Conservation (phyloP, 106 monocot species). For the Allium cepa region DNA sequence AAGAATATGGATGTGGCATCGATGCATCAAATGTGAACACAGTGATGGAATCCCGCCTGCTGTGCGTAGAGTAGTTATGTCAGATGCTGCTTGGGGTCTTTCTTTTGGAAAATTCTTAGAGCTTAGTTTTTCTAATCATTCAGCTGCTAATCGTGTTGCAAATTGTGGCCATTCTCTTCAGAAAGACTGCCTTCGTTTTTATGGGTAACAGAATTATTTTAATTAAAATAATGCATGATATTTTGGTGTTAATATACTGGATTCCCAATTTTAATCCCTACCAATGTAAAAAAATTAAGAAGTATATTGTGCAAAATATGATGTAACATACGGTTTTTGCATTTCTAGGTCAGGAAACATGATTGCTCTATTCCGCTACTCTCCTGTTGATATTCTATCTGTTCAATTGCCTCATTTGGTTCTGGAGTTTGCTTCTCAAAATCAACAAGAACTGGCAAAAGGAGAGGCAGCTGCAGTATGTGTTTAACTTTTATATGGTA, state of each 20-base stretch:
- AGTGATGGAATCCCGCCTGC: constrained; percentile 74
- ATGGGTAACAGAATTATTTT: constrained; percentile 44
- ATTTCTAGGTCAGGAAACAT: constrained; percentile 67
- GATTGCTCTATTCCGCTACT: constrained; percentile 87
- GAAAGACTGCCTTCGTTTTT: constrained; percentile 90
- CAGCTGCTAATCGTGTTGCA: constrained; percentile 80
- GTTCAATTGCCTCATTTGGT: constrained; percentile 62
- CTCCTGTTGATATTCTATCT: constrained; percentile 72
- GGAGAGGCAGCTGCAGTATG: constrained; percentile 49
- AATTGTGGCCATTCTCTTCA: constrained; percentile 96
- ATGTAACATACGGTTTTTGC: too few species aligned
- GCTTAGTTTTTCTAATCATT: constrained; percentile 86
- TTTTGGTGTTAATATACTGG: too few species aligned
- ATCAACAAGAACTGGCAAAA: constrained; percentile 50
- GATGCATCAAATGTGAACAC: constrained; percentile 69
- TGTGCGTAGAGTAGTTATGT: constrained; percentile 78
- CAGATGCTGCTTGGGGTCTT: constrained; percentile 89
- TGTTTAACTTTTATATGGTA: constrained; percentile 4
- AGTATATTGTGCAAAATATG: too few species aligned
- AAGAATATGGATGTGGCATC: constrained; percentile 99
- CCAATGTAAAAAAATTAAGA: too few species aligned
- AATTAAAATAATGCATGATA: too few species aligned
- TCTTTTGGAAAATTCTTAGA: constrained; percentile 99
- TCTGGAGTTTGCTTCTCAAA: constrained; percentile 45
- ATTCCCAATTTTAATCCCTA: too few species aligned